A percentile compares a stretch with the other conserved stretches of the same genome.
Evolutionary conservation across 176 grass and related monocot species (phyloP).

Genomic region (Triticum aestivum): DNA sequence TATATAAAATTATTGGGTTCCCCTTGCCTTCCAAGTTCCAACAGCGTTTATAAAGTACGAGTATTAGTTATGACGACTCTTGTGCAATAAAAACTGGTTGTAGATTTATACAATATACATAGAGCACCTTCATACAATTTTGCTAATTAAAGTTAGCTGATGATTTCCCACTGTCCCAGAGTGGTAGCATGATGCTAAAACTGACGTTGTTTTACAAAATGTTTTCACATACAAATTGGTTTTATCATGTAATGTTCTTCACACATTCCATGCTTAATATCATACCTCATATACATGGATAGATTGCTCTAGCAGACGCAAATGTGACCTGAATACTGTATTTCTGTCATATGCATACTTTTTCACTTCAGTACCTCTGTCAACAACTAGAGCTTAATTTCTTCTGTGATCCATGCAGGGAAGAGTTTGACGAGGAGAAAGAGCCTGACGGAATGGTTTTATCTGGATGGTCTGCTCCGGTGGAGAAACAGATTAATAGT

Average conservation of each 20-base stretch:
- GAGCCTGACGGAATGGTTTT: slow-evolving; percentile 92
- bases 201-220: background rate
- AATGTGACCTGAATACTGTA: background rate
- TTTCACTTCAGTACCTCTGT: background rate
- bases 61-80: background rate
- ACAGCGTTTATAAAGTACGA: background rate
- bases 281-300: background rate
- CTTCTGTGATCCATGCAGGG: slow-evolving; percentile 58
- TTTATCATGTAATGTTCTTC: background rate
- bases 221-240: background rate
- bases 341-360: background rate
- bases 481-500: slow-evolving; percentile 42
- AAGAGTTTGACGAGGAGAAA: slow-evolving; percentile 85
- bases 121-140: background rate
- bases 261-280: slow-evolving; percentile 1
- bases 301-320: background rate
- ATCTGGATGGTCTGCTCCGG: slow-evolving; percentile 69
- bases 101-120: background rate
- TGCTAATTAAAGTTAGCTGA: background rate
- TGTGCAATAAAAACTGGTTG: background rate
- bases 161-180: background rate
- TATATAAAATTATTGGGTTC: background rate
- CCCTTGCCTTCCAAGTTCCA: background rate
- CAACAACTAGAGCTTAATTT: slow-evolving; percentile 4
- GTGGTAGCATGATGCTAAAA: background rate